Evolutionary conservation across 208 protist species (phyloP), one percentile per base, ranked within the genome.

Genomic region (Leishmania turanica): DNA sequence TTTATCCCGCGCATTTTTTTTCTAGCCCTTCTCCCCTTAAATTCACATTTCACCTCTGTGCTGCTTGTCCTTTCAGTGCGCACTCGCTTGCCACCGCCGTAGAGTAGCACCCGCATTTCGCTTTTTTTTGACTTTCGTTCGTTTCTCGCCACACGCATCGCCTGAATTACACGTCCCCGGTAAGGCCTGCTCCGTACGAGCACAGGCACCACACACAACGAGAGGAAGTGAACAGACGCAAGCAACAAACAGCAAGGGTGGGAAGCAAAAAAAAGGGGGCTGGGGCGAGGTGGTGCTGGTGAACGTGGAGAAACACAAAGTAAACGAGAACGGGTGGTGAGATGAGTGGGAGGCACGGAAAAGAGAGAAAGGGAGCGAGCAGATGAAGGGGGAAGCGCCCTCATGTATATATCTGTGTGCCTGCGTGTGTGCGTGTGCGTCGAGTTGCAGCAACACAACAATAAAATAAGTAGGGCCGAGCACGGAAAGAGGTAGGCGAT

Each of bases 191-290:
- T 62, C 56, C 24, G 56, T 13, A 11, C 19, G 56, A 62, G 24
- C 24, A 62, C 56, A 62, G 21, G 27, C n/a, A 34, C 58, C 7
- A 31, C 58, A 31, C 58, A 17, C 58, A 64, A 64, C 7, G 27
- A 4, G 15, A 31, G n/a, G 58, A 45, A 45, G 42, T 7, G 42
- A 64, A 17, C 27, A 27, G 58, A 8, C 24, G 3, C 24, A 31
- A n/a, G 3, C 4, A 64, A 31, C 24, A 6, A 64, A 9, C 27
- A 71, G 31, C 17, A 71, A 45, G 65, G 5, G 40, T 21, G 27
- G 3, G 40, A 68, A n/a, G 11, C 24, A 68, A 68, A 31, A 75
- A 81, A 81, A 75, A 66, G 74, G 7, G 65, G 31, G 40, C 37
- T 71, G 37, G 13, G 34, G 65, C 15, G 58, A 64, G 9, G 24